Conservation (phyloP, 164 flowering plant species). For the Chimonanthus salicifolius region DNA sequence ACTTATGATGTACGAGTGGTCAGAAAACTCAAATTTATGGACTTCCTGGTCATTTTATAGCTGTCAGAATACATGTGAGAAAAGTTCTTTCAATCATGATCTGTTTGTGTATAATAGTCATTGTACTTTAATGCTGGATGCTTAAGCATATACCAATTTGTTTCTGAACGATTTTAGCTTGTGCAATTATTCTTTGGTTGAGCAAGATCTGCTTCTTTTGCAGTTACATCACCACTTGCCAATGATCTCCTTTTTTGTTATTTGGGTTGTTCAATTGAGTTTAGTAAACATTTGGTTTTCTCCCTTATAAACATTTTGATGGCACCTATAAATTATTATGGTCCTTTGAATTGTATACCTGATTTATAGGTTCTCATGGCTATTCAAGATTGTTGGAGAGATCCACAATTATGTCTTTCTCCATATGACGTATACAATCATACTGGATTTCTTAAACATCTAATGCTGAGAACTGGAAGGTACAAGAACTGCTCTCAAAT, state of each 20-base stretch:
- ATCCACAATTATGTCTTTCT: constrained; percentile 58
- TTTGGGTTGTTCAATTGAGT: neutral
- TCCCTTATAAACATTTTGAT: neutral
- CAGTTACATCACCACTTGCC: neutral
- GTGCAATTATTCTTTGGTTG: neutral
- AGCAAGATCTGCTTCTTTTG: neutral
- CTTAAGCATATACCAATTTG: neutral
- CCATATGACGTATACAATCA: constrained; percentile 79
- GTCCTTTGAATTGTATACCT: neutral
- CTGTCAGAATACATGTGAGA: too few species aligned
- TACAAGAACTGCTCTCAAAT: constrained; percentile 16
- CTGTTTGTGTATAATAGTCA: too few species aligned
- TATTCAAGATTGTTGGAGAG: constrained; percentile 81
- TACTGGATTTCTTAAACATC: constrained; percentile 86
- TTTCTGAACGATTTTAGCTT: too few species aligned
- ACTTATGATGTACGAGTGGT: too few species aligned
- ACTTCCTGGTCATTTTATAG: too few species aligned
- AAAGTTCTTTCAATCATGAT: too few species aligned
- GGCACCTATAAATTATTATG: neutral
- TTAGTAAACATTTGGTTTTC: too few species aligned
- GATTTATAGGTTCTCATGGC: constrained; percentile 64
- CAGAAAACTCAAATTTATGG: too few species aligned
- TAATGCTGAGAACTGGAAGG: constrained; percentile 92
- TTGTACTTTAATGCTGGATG: too few species aligned
- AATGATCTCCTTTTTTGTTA: neutral